Base-by-base conservation (phyloP, 768 basidiomycete genomes). In the Saitozyma podzolica region DNA sequence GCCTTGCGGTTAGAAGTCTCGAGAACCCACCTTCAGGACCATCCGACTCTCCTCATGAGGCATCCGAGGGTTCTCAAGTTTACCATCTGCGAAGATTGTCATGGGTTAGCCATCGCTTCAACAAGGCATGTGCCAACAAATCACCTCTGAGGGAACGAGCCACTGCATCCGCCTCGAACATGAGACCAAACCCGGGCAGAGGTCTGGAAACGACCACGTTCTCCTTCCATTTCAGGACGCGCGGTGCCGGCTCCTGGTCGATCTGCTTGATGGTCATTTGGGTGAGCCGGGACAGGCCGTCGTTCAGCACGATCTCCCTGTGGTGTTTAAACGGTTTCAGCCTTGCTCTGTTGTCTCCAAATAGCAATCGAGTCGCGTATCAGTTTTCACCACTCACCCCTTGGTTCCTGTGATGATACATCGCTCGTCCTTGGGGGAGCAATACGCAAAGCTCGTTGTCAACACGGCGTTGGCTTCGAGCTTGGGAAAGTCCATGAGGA, bases 121-220 rank as follows among this genome's bases (percentile, higher is more conserved):
- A 29, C 29, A 29, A 29, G 29, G 2, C 29, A 29, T 29, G 29
- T 29, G 29, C 29, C 29, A 29, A 2, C 29, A 5, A 29, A 29
- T 29, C 69, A 52, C 68, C 69, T 39, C 17, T 57, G 9, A 76
- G 42, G 49, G 58, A 71, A 37, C 70, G 49, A 6, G 69, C 74
- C 2, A 76, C 74, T 9, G 50, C 65, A 50, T 76, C 74, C 8
- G 74, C 74, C 48, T 76, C 74, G 50, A 58, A 73, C 17, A 60
- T 66, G 48, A 76, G 51, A 19, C 74, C 74, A 40, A 66, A 66
- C 3, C 64, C 67, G 5, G 29, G 29, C 29, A 29, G 29, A 29
- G 29, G 5, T 29, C 9, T 61, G 56, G 40, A 76, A 69, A 10
- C 42, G 17, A 52, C 58, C 50, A 51, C 73, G 65, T 29, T 63